Evolutionary conservation across 805 yeast species (phyloP), one percentile per base, ranked within the genome.

Genomic region (Wickerhamiella cacticola): DNA sequence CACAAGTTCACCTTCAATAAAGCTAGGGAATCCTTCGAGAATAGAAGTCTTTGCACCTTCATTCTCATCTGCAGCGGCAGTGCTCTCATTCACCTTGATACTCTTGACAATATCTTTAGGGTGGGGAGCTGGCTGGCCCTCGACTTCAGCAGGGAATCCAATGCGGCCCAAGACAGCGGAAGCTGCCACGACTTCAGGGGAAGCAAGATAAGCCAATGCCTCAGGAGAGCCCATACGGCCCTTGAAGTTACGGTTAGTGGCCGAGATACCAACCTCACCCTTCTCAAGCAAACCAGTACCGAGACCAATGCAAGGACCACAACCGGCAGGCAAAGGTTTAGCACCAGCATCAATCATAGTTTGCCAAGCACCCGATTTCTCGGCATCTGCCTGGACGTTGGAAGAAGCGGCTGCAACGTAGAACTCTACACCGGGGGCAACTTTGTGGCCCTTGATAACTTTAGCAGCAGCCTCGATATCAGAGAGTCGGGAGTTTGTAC

Each of bases 201-300:
- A 87, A 0, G 96, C 96, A 55, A 92, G 74, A 65, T 82, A 92
- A 0, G 98, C 98, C 52, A 87, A 70, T 0, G 98, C 98, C 58
- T 92, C 96, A 57, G 82, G 82, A 6, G 95, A 82, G 7, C 99
- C 99, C 99, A 92, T 92, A 69, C 99, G 79, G 52, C 99, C 99
- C 69, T 92, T 92, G 75, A 92, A 92, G 68, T 92, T 92, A 71
- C 99, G 79, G 71, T 92, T 92, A 6, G 98, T 92, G 50, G 98
- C 98, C 54, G 95, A 84, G 59, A 92, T 92, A 55, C 99, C 98
- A 50, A 92, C 94, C 66, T 92, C 97, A 40, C 98, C 98, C 29
- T 85, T 89, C 66, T 92, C 80, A 56, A 92, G 71, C 54, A 92
- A 70, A 44, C 99, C 99, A 24, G 94, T 74, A 48, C 99, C 99